phyloP scores from a whole-genome alignment of 805 yeast species.

The Candida tibetensis region DNA sequence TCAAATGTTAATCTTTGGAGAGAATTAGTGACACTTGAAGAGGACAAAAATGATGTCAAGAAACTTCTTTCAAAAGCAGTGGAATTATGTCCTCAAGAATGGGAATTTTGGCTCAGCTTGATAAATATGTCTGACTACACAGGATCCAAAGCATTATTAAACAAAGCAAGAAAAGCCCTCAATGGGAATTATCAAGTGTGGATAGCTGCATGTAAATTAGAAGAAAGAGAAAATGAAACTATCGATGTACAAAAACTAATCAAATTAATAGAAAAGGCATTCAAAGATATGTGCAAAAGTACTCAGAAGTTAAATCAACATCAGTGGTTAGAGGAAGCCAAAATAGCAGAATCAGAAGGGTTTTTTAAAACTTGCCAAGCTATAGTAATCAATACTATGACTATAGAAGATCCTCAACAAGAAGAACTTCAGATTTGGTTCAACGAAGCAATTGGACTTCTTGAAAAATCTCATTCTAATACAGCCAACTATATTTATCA shows the following conservation, averaged over 20 bases:
- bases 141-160: slow-evolving; percentile 54
- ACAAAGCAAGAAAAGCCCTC: slow-evolving; percentile 56
- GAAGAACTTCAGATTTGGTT: slow-evolving; percentile 11
- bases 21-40: slow-evolving; percentile 58
- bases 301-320: slow-evolving; percentile 18
- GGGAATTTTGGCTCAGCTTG: slow-evolving; percentile 63
- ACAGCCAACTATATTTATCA: slow-evolving; percentile 50
- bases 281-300: slow-evolving; percentile 27
- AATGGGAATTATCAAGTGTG: slow-evolving; percentile 54
- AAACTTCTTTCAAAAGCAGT: slow-evolving; percentile 63
- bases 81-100: slow-evolving; percentile 61
- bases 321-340: slow-evolving; percentile 59
- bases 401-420: slow-evolving; percentile 20
- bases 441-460: slow-evolving; percentile 29
- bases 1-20: slow-evolving; percentile 64
- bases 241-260: slow-evolving; percentile 44
- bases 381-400: slow-evolving; percentile 44
- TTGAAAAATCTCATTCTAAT: slow-evolving; percentile 10
- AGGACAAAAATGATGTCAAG: slow-evolving; percentile 44
- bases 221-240: slow-evolving; percentile 48
- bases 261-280: slow-evolving; percentile 49
- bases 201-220: slow-evolving; percentile 68
- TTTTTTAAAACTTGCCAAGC: slow-evolving; percentile 50
- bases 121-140: slow-evolving; percentile 44
- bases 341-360: slow-evolving; percentile 47